Conservation (phyloP, 352 stramenopile species). For the Blastocystis sp. region DNA sequence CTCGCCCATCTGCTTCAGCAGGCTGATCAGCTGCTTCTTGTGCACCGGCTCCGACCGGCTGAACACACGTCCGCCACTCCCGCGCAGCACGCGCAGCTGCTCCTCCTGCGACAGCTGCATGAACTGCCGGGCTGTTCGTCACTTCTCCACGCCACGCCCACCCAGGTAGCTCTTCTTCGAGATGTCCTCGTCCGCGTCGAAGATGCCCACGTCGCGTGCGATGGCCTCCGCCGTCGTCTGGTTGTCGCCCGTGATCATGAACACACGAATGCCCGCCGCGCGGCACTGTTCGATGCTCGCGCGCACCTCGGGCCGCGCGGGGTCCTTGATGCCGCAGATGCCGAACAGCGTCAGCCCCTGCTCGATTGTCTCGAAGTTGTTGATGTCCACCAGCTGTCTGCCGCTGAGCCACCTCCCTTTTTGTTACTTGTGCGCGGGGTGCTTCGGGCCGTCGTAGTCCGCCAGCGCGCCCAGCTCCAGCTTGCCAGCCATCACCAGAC, state of each 20-base stretch:
- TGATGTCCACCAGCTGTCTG: constrained; percentile 19
- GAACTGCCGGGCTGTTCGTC: neutral
- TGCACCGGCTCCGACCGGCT: constrained; percentile 93
- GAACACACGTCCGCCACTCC: neutral
- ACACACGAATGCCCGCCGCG: constrained; percentile 89
- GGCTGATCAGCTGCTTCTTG: constrained; percentile 87
- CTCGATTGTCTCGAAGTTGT: constrained; percentile 78
- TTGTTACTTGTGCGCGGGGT: neutral
- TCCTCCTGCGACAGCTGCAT: neutral
- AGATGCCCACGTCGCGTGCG: constrained; percentile 91
- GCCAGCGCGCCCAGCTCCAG: constrained; percentile 3
- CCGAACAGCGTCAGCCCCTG: constrained; percentile 91
- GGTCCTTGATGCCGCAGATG: constrained; percentile 89
- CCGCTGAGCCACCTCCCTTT: neutral
- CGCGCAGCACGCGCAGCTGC: neutral
- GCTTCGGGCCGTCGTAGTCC: constrained; percentile 2
- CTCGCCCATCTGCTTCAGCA: constrained; percentile 86
- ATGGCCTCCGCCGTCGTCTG: constrained; percentile 89
- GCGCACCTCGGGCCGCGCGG: constrained; percentile 89
- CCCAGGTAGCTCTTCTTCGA: neutral
- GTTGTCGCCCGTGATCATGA: constrained; percentile 97
- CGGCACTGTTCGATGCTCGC: constrained; percentile 90
- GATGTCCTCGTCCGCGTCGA: constrained; percentile 73
- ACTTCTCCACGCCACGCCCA: neutral
- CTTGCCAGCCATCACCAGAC: constrained; percentile 89